Percentiles rank a stretch among this genome's conserved stretches.
These are phyloP conservation scores for Leccinum subspadiceum DNA, from an alignment of 1,284 basidiomycete species.

Conservation along the genomic window DNA sequence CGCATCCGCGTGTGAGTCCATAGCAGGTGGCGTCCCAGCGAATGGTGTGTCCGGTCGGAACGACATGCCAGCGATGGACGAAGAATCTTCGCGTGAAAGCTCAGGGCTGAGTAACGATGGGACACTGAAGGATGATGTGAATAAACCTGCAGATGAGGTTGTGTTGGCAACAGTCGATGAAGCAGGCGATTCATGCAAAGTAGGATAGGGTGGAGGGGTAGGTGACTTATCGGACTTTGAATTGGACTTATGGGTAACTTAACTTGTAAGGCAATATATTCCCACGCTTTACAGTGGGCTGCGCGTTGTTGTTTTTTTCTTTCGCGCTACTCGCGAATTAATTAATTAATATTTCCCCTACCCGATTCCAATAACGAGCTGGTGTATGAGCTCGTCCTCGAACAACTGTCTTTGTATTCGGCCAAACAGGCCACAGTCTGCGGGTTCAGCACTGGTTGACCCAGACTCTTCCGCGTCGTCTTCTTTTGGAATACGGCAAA, in stretches of 20 bases:
- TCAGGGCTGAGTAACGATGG: conserved; percentile 23
- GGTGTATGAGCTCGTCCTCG: conserved; percentile 77
- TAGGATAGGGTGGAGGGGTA: conserved; percentile 21
- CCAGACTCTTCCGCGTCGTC: conserved; percentile 38
- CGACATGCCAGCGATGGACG: conserved; percentile 9
- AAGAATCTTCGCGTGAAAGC: conserved; percentile 14
- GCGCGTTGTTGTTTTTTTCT: no score
- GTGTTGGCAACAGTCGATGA: conserved; percentile 12
- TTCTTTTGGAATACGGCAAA: conserved; percentile 60
- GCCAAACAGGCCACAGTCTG: conserved; percentile 50
- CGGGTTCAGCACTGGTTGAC: conserved; percentile 26
- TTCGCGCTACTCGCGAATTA: no score
- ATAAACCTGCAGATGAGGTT: conserved; percentile 12
- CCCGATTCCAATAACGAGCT: conserved; percentile 87
- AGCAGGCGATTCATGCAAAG: conserved; percentile 21
- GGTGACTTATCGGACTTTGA: no score
- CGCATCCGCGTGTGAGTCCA: conserved; percentile 9
- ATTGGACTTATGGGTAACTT: no score
- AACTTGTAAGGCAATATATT: no score
- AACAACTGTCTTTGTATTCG: conserved; percentile 59
- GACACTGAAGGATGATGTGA: conserved; percentile 15
- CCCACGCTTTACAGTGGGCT: no score
- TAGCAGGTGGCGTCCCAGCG: conserved; percentile 6
- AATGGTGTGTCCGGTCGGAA: conserved; percentile 22
- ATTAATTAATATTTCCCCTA: no score